Evolutionary conservation across 352 stramenopile species (phyloP).

Genomic region (Pythium volutum): DNA sequence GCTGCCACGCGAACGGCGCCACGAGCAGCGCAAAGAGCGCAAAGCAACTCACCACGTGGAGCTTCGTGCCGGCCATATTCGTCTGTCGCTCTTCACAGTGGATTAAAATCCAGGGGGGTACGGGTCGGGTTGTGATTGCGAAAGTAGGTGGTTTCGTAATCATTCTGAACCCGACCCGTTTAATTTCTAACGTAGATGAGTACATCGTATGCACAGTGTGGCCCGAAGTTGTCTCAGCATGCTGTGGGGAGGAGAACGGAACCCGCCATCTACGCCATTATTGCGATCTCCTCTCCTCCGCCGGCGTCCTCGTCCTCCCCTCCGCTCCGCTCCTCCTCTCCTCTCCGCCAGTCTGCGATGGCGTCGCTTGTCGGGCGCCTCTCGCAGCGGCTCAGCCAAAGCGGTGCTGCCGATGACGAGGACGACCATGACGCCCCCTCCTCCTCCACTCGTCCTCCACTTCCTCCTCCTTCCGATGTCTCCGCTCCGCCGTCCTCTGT

Average conservation of each 20-base stretch:
- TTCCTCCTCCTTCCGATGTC: neutral
- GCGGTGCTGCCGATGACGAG: neutral
- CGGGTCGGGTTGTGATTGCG: neutral
- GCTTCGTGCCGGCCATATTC: constrained; percentile 68
- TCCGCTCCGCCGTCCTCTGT: neutral
- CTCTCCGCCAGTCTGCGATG: constrained; percentile 4
- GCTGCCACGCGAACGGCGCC: constrained; percentile 56
- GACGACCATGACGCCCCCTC: neutral
- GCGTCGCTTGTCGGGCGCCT: constrained; percentile 7
- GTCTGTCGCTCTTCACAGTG: neutral
- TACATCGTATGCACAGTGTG: neutral
- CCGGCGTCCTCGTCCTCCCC: neutral
- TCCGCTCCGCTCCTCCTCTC: neutral
- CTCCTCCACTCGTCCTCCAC: neutral
- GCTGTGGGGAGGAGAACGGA: neutral
- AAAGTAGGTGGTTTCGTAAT: neutral
- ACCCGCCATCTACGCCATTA: neutral
- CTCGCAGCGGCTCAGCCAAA: constrained; percentile 11
- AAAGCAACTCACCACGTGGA: constrained; percentile 75
- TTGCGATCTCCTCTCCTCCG: neutral
- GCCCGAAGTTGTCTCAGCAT: neutral
- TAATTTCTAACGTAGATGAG: neutral
- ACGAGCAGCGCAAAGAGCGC: constrained; percentile 64
- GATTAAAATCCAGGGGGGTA: neutral
- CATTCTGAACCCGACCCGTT: no score